phyloP scores from a whole-genome alignment of 371 early-diverging fungal species.

The Apophysomyces variabilis region DNA sequence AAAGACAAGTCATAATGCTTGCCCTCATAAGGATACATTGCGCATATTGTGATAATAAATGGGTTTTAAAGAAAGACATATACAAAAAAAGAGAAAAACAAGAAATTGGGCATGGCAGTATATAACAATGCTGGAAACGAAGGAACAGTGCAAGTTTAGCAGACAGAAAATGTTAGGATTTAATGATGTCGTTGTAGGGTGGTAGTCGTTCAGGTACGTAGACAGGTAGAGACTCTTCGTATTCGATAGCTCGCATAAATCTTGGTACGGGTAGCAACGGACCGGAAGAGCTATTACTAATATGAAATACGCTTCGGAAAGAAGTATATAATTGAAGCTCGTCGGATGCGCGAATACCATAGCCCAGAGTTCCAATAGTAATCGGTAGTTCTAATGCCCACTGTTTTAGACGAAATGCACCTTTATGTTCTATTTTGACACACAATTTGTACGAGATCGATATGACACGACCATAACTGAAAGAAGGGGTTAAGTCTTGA shows the following conservation, averaged over 20 bases:
- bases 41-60: neutral
- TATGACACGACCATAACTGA: conserved; percentile 32
- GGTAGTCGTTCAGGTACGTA: conserved; percentile 29
- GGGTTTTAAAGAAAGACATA: too few species aligned
- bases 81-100: neutral
- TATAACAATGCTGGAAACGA: neutral
- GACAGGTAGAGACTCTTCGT: conserved; percentile 38
- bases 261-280: conserved; percentile 15
- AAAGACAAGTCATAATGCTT: neutral
- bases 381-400: conserved; percentile 30
- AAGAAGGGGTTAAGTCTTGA: conserved; percentile 30
- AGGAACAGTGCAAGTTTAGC: neutral
- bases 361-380: conserved; percentile 43
- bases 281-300: neutral
- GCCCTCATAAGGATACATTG: neutral
- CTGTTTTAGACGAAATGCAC: conserved; percentile 18
- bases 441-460: conserved; percentile 27
- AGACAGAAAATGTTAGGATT: neutral
- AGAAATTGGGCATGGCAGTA: neutral
- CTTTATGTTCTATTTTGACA: conserved; percentile 30
- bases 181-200: conserved; percentile 3
- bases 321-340: conserved; percentile 23
- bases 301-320: conserved; percentile 11
- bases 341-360: conserved; percentile 37
- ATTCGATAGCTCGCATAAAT: conserved; percentile 36